Conservation (phyloP, 2,329 filamentous ascomycete species). For the Alternaria novae-zelandiae region DNA sequence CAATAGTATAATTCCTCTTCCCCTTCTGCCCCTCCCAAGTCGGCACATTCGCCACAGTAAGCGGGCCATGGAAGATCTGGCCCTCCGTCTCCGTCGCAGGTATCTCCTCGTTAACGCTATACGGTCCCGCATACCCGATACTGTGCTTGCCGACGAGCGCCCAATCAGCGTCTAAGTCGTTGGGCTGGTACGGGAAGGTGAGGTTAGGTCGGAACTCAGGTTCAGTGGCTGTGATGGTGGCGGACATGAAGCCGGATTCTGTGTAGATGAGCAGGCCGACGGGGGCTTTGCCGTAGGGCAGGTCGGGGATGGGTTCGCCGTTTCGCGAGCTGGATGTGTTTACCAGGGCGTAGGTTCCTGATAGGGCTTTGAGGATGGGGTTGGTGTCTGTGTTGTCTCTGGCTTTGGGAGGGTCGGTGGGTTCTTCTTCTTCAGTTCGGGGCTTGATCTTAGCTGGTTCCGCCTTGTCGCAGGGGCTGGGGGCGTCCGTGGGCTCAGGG, state of each 20-base stretch:
- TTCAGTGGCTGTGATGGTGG: slow-evolving; percentile 36
- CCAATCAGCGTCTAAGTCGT: slow-evolving; percentile 35
- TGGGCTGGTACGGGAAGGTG: slow-evolving; percentile 27
- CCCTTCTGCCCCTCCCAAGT: slow-evolving; percentile 28
- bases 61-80: slow-evolving; percentile 36
- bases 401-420: neutral
- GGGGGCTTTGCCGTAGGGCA: slow-evolving; percentile 27
- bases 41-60: slow-evolving; percentile 34
- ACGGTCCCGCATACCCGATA: slow-evolving; percentile 35
- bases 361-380: slow-evolving; percentile 25
- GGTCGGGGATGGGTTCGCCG: slow-evolving; percentile 26
- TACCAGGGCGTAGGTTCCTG: slow-evolving; percentile 32
- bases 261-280: slow-evolving; percentile 39
- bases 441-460: neutral
- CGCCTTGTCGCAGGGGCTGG: neutral
- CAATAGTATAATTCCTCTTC: slow-evolving; percentile 31
- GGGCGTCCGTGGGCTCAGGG: neutral
- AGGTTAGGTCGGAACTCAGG: slow-evolving; percentile 27
- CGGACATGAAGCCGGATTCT: slow-evolving; percentile 31
- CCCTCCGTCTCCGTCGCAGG: slow-evolving; percentile 25
- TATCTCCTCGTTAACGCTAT: slow-evolving; percentile 19
- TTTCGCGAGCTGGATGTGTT: slow-evolving; percentile 33
- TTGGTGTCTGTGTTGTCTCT: neutral
- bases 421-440: neutral
- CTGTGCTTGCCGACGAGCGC: slow-evolving; percentile 37